Evolutionary conservation across 2,329 filamentous ascomycete genomes (phyloP), one percentile per base, ranked within the genome.

Genomic region (Phyllosticta citrichinensis): DNA sequence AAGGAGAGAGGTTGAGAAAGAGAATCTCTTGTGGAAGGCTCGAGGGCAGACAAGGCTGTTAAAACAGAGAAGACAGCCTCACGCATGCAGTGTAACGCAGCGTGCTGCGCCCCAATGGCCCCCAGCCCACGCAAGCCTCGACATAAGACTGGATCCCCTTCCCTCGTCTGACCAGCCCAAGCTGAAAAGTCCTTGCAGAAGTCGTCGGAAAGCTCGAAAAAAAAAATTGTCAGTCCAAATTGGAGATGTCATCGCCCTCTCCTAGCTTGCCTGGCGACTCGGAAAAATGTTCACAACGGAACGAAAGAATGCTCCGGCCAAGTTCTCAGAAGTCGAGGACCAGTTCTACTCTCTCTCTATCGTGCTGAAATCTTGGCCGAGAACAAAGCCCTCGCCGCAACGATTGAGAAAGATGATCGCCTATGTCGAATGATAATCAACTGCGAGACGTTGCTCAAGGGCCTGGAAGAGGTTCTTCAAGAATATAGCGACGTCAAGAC

Each of bases 161-260:
- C 22, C 22, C 22, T 2, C 22, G 2, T 22, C 22, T 3, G 22
- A 22, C 22, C 22, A 22, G 22, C 22, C 22, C 22, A 2, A 22
- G 22, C 22, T 22, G 22, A 22, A 22, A 22, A 22, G 22, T 22
- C 22, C 22, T 22, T 22, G 22, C 22, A 22, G 22, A 4, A 64
- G 57, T n/a, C 50, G 30, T 11, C 60, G 55, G 30, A 33, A 33
- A 12, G 9, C 30, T 33, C 10, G 10, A 19, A 2, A 4, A 3
- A 19, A 56, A 24, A 12, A 74, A n/a, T n/a, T 73, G 71, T 59
- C 68, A 63, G 70, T 70, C 61, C 74, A 64, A 25, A 68, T 72
- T 62, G 77, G 76, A 62, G 76, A 79, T 67, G 75, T 78, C 19
- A 65, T 79, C 52, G 74, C 76, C 71, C 70, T 79, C 17, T 77